Base-by-base conservation (phyloP, 305 asterid genomes). In the Coffea humblotiana region DNA sequence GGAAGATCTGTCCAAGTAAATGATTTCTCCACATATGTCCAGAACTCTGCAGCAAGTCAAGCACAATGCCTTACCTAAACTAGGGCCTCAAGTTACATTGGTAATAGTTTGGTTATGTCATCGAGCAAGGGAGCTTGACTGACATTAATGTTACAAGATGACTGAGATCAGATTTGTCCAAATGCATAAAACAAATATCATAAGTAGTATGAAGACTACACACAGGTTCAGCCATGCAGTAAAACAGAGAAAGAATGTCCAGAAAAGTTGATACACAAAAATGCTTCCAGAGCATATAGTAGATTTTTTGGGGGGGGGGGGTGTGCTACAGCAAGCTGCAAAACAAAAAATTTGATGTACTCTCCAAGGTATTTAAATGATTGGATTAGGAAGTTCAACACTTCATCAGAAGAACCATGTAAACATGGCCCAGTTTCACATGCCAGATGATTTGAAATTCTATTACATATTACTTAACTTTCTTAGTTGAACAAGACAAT, bases 1-100 rank as follows among this genome's bases (percentile, higher is more conserved):
- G 99, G 97, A 85, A 90, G 92, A 85, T 94, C 98, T 3, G 95
- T 91, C 99, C 99, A 96, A 40, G 97, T 96, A 91, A 92, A 96
- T 48, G 98, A 96, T 86, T 92, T 88, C 91, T 96, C 99, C 73
- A 96, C 97, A 37, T 94, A 92, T 45, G 99, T 87, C 99, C 98
- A 96, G 86, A 96, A 96, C 79, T 96, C 98, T 96, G 95, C 86
- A 86, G 72, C 78, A 80, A 71, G 69, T 61, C 49, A 64, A 61
- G 47, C 6, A 65, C 67, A 79, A 71, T 67, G 37, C 54, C 47
- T 16, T 43, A 47, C 27, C 29, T 10, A 45, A 74, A 27, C 4
- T 74, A 25, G 40, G 48, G 73, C 47, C 7, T 29, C 52, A 52
- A 14, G 67, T 74, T 68, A 74, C 3, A 56, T 25, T 60, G 56